Evolutionary conservation across 2,329 filamentous ascomycete genomes (phyloP), one percentile per base, ranked within the genome.

Genomic region (Hypoxylon sp.): DNA sequence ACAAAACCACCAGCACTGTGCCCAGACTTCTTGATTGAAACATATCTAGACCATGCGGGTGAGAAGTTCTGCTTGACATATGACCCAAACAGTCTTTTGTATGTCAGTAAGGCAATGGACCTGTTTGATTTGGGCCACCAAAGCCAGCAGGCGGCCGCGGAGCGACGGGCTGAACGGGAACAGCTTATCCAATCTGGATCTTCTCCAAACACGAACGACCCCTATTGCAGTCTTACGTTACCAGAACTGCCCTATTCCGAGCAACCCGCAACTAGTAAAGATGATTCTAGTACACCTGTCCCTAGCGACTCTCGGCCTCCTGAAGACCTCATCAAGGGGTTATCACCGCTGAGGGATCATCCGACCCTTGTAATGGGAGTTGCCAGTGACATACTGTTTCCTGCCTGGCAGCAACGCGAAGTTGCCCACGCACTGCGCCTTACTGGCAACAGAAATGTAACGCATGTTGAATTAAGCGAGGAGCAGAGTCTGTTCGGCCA

Each of bases 41-140:
- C 95, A 0, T 99, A 99, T 75, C 87, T 99, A 17, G 95, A 99
- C 77, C 95, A 99, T 73, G 95, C 95, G 0, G 95, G 95, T 19
- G 95, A 99, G 81, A 99, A 99, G 78, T 99, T 97, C 82, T 97
- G 93, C 75, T 84, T 99, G 24, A 94, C 95, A 67, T 98, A 98
- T 76, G 95, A 99, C 73, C 89, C 95, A 24, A 99, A 99, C 79
- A 97, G 93, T 74, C 81, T 98, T 39, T 83, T 99, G 2, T 99
- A 99, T 77, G 92, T 99, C 59, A 97, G 93, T 77, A 99, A 99
- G 79, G 95, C 95, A 4, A 99, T 99, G 95, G 95, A 99, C 75
- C 83, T 99, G 11, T 99, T 99, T 76, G 95, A 99, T 73, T 85
- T 99, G 0, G 93, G 95, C 22, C 81, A 82, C 49, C 84, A 87